A percentile compares a stretch with the other conserved stretches of the same genome.
Evolutionary conservation across 495 filamentous ascomycete genomes (phyloP).

Genomic region (Melanomma pulvis-pyrius): DNA sequence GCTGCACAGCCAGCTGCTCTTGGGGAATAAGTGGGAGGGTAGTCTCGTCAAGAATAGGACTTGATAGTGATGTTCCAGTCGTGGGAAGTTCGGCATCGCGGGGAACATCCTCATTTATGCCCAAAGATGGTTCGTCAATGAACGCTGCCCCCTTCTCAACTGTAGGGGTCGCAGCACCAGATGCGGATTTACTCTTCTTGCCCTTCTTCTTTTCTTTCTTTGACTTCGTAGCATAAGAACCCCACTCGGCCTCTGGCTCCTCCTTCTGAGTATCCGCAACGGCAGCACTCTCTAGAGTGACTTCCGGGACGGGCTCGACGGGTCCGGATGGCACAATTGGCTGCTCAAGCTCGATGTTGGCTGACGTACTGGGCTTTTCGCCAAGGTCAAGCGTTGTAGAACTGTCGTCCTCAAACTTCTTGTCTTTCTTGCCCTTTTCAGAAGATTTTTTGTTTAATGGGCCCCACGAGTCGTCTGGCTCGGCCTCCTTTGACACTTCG

Average conservation of each 20-base stretch:
- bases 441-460: conserved; percentile 21
- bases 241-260: conserved; percentile 16
- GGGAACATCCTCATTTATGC: neutral
- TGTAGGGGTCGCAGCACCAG: conserved; percentile 53
- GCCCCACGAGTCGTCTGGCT: conserved; percentile 4
- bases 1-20: neutral
- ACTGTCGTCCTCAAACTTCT: conserved; percentile 21
- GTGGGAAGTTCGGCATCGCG: neutral
- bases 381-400: neutral
- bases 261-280: neutral
- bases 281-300: neutral
- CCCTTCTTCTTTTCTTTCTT: conserved; percentile 38
- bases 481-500: neutral
- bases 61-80: neutral
- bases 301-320: conserved; percentile 1
- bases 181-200: conserved; percentile 32
- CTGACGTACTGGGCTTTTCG: neutral
- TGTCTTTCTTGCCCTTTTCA: conserved; percentile 38
- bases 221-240: conserved; percentile 20
- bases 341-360: neutral
- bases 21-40: neutral
- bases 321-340: neutral
- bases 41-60: neutral
- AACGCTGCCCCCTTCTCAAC: conserved; percentile 43
- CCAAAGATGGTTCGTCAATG: neutral